Base-by-base conservation (phyloP, 2,329 filamentous ascomycete genomes). In the Aspergillus sp. region DNA sequence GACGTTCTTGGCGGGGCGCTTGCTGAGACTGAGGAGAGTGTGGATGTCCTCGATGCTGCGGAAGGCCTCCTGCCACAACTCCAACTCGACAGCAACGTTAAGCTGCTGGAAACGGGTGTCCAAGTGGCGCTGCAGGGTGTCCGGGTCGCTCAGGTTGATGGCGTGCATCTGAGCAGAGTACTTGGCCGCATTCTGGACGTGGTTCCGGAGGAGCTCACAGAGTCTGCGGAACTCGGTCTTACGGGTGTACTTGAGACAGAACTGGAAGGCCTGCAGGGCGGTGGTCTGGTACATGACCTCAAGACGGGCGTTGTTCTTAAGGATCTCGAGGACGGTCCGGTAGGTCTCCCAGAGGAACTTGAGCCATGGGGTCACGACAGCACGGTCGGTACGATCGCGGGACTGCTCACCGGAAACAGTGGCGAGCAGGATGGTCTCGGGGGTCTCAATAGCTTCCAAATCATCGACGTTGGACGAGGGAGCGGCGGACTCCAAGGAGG, bases 281-380 rank as follows among this genome's bases (percentile, higher is more conserved):
- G 93, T 98, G 70, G 86, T 90, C 81, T 98, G 93, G 73, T 98
- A 98, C 76, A 97, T 91, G 46, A 95, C 83, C 76, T 98, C 93
- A 45, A 98, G 82, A 47, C 93, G 86, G 45, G 93, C 91, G 76
- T 98, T 98, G 79, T 98, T 98, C 76, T 95, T 90, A 63, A 98
- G 83, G 62, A 98, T 98, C 62, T 98, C 93, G 62, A 98, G 81
- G 33, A 98, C 93, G 32, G 93, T 98, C 50, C 93, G 87, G 76
- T 98, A 98, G 11, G 93, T 95, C 77, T 98, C 93, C 93, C 93
- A 98, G 51, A 98, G 78, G 67, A 98, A 98, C 76, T 98, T 98
- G 63, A 98, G 82, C 93, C 93, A 98, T 47, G 93, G 93, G 27
- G 93, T 98, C 48, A 98, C 93, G 61, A 98, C 94, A 64, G 93